Base-by-base conservation (phyloP, 2,329 filamentous ascomycete species). In the Fusarium decemcellulare region DNA sequence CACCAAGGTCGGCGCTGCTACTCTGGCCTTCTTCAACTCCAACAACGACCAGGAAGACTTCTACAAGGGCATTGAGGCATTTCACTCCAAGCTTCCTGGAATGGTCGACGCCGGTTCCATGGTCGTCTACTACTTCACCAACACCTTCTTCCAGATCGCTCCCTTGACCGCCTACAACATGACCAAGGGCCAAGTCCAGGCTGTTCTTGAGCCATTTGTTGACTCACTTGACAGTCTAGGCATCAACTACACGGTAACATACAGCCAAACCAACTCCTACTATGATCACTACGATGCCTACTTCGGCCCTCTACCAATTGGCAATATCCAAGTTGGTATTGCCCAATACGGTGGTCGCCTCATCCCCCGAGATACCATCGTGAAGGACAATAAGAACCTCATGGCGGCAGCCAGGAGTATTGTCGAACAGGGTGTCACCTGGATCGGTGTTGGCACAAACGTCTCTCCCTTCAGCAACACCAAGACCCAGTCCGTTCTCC, bases 101-200 rank as follows among this genome's bases (percentile, higher is more conserved):
- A 82, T 87, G 61, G 80, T 86, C 15, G 85, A 87, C 63, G 77
- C 82, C 2, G 87, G 87, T 10, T 80, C 81, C 18, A 85, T 83
- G 79, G 76, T 80, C 30, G 77, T 84, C n/a, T 88, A 84, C 75
- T 81, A 80, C 65, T 82, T 86, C 65, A 84, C 80, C 58, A 82
- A 82, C 66, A 73, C 76, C 12, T 80, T 80, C 68, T 88, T 89
- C 75, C 59, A 66, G 16, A 61, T 72, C 3, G 47, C 57, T 2
- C 65, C 72, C 5, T 67, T 87, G 29, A 87, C 83, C 0, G 84
- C 80, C 1, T 87, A 84, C 39, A 80, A 82, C 70, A 82, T 85
- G 61, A 81, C 80, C 4, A 75, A 80, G 3, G 74, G 69, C 6
- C 69, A 87, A 43, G 79, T 87, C 11, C 71, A 81, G 39, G 67